Evolutionary conservation across 768 basidiomycete species (phyloP).

Genomic region (Tylopilus felleus): DNA sequence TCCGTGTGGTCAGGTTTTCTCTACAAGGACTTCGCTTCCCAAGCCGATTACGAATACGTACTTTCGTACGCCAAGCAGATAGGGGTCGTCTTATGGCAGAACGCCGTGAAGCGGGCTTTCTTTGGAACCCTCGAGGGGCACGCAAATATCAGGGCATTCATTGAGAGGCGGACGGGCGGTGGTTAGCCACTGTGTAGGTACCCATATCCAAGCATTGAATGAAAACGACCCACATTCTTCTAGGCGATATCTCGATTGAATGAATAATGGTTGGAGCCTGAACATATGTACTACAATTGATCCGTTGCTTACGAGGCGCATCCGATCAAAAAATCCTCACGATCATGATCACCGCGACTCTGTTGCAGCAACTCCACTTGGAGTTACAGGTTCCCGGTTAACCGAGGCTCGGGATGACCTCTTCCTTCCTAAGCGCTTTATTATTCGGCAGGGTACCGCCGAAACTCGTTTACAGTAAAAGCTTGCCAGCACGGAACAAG

Average conservation of each 20-base stretch:
- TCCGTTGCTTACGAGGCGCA: background rate
- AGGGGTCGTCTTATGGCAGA: constrained; percentile 84
- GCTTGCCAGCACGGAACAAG: background rate
- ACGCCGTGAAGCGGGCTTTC: constrained; percentile 66
- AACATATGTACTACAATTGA: background rate
- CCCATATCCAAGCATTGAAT: background rate
- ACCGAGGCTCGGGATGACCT: constrained; percentile 17
- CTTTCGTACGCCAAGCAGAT: constrained; percentile 81
- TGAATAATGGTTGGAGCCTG: background rate
- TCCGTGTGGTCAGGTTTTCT: constrained; percentile 62
- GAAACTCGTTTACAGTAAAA: background rate
- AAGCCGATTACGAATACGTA: constrained; percentile 85
- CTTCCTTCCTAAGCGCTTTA: constrained; percentile 2
- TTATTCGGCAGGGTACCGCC: constrained; percentile 8
- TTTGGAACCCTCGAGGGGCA: constrained; percentile 80
- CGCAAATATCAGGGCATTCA: constrained; percentile 73
- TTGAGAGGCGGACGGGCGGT: constrained; percentile 61
- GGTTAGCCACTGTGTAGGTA: constrained; percentile 16
- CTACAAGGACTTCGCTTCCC: constrained; percentile 83
- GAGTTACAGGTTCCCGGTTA: background rate
- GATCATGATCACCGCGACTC: constrained; percentile 13
- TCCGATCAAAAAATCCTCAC: constrained; percentile 1
- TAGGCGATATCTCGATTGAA: constrained; percentile 6
- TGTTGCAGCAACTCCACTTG: background rate
- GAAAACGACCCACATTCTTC: background rate